These are phyloP conservation scores for Pinus tabuliformis DNA, from an alignment of 75 land plant genomes.

Conservation along the genomic window DNA sequence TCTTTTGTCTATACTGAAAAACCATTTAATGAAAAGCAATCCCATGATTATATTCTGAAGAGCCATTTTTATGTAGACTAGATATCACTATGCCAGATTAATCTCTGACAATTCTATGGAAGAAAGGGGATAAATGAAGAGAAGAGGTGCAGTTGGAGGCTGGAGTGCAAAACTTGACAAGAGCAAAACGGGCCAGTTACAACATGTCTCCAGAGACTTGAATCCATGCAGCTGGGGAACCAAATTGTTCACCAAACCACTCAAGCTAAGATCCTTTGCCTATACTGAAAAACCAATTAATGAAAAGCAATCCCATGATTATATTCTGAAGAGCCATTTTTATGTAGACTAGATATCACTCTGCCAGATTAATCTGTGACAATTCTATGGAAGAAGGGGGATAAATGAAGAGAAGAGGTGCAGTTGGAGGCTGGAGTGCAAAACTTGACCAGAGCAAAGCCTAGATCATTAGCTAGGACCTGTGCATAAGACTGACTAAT, in stretches of 20 bases:
- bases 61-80: background rate
- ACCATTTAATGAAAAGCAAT: background rate
- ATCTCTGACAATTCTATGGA: background rate
- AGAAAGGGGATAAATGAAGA: background rate
- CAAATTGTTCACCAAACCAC: too few relatives aligned
- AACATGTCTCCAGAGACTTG: too few relatives aligned
- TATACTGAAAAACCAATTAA: background rate
- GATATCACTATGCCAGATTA: background rate
- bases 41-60: background rate
- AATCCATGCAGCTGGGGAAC: too few relatives aligned
- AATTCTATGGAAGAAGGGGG: background rate
- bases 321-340: background rate
- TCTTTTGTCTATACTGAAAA: background rate
- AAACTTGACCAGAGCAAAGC: background rate
- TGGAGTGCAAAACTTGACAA: background rate
- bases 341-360: background rate
- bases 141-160: background rate
- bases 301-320: background rate
- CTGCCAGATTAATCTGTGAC: background rate
- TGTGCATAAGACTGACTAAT: background rate
- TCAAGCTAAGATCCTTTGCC: too few relatives aligned
- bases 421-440: background rate
- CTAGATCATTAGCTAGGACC: background rate
- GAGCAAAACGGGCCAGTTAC: background rate
- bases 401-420: background rate